Percentiles rank a stretch among this genome's conserved stretches.
Evolutionary conservation across 2,329 filamentous ascomycete genomes (phyloP).

Genomic region (Paracamarosporium sp.): DNA sequence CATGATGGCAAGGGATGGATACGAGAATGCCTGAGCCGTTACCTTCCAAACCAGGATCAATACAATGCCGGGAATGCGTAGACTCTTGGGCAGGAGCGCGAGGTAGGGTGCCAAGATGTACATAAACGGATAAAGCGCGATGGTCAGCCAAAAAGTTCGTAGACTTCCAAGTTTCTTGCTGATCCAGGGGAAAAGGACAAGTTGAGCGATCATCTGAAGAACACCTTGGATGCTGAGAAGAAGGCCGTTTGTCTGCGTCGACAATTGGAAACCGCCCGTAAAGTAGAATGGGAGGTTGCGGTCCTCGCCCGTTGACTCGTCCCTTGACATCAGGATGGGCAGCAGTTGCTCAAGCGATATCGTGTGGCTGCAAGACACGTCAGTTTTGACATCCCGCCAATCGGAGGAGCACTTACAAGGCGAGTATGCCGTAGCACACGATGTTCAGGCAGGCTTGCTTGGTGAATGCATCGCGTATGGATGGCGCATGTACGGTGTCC

Average conservation of each 20-base stretch:
- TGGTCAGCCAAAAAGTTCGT: conserved; percentile 80
- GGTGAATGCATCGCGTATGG: conserved; percentile 72
- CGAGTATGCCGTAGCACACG: conserved; percentile 86
- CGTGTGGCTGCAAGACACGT: conserved; percentile 72
- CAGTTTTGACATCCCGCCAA: conserved; percentile 28
- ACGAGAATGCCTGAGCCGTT: conserved; percentile 87
- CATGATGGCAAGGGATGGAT: conserved; percentile 88
- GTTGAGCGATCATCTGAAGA: conserved; percentile 86
- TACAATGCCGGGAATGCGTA: conserved; percentile 79
- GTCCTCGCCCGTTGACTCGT: conserved; percentile 55
- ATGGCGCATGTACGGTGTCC: conserved; percentile 25
- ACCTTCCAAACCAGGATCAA: conserved; percentile 87
- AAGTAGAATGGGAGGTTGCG: conserved; percentile 83
- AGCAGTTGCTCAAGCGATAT: conserved; percentile 96
- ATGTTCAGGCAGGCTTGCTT: conserved; percentile 87
- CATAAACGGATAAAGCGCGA: conserved; percentile 83
- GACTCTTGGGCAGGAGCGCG: conserved; percentile 75
- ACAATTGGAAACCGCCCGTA: conserved; percentile 81
- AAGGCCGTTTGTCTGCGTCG: conserved; percentile 83
- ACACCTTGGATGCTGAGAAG: conserved; percentile 88
- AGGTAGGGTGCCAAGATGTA: conserved; percentile 91
- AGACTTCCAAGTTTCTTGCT: conserved; percentile 78
- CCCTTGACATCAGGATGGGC: conserved; percentile 86
- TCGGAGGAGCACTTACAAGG: conserved; percentile 73
- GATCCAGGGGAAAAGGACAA: conserved; percentile 82